These are phyloP conservation scores for Hypoxylon lenormandii DNA, from an alignment of 495 filamentous ascomycete genomes.

Conservation along the genomic window DNA sequence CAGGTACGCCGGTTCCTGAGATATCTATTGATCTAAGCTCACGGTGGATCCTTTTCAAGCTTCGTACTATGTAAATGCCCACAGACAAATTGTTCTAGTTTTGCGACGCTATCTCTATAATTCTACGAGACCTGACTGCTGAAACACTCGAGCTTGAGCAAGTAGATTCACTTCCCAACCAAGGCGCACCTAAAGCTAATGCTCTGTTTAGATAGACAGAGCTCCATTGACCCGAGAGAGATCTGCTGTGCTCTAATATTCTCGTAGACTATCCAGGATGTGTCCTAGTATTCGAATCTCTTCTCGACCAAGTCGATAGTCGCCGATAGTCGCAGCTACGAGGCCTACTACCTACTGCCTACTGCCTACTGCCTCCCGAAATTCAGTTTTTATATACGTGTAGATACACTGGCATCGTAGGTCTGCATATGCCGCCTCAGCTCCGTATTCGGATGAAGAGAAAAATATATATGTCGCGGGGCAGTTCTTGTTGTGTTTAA, in stretches of 20 bases:
- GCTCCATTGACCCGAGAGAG: slow-evolving; percentile 17
- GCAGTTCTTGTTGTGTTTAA: slow-evolving; percentile 13
- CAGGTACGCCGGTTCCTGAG: too few species aligned
- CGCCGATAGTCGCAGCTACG: slow-evolving; percentile 31
- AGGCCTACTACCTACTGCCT: background rate
- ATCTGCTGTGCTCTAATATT: slow-evolving; percentile 13
- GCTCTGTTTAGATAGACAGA: background rate
- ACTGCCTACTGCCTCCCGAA: background rate
- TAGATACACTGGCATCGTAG: slow-evolving; percentile 2
- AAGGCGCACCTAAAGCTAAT: background rate
- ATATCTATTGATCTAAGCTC: slow-evolving; percentile 4
- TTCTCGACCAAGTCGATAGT: slow-evolving; percentile 36
- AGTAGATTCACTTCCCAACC: background rate
- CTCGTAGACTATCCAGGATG: slow-evolving; percentile 36
- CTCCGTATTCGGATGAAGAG: slow-evolving; percentile 2
- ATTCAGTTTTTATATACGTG: background rate
- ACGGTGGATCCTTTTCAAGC: slow-evolving; percentile 22
- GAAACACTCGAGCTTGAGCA: slow-evolving; percentile 1
- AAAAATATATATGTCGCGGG: slow-evolving; percentile 10
- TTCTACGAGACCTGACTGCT: slow-evolving; percentile 1
- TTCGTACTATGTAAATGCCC: background rate
- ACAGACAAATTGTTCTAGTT: slow-evolving; percentile 10
- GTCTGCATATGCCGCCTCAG: slow-evolving; percentile 10
- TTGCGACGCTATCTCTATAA: slow-evolving; percentile 18
- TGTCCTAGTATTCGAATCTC: slow-evolving; percentile 20